Evolutionary conservation across 495 filamentous ascomycete genomes (phyloP), one percentile per base, ranked within the genome.

Genomic region (Hypoxylon lienhwacheense): DNA sequence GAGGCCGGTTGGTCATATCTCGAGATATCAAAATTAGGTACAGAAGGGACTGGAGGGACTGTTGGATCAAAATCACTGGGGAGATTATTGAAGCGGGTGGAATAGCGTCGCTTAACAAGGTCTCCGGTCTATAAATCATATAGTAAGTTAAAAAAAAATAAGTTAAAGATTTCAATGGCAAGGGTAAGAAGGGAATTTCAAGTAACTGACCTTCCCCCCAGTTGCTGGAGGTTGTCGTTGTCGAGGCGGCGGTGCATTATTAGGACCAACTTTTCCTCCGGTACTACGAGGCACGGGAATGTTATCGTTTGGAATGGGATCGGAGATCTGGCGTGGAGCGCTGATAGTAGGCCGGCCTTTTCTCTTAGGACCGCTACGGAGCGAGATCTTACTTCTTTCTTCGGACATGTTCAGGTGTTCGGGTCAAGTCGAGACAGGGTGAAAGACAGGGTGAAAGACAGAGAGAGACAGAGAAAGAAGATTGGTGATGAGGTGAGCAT

Each of bases 51-150:
- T 0, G 89, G 86, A 24, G 78, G 84, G 36, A 73, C 77, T 33
- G 72, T 74, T 48, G 82, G 78, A 47, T 81, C 77, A 59, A 86
- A 88, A 53, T 90, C 86, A 32, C 66, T 62, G 0, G 88, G 87
- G 7, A 85, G 71, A 41, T 86, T 81, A 57, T 88, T 88, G 68
- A 96, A 96, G 41, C 91, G 82, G 21, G 90, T 90, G 12, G 93
- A 97, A 69, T 97, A 97, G 47, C 93, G 78, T 49, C 89, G 78
- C 72, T 97, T 97, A 40, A 99, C 95, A 39, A 97, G 76, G 69
- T 99, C 95, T 15, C 90, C 85, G 2, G 91, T 96, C 73, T 32
- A 42, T 4, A 53, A 11, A 33, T 7, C 5, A 19, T 4, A 35
- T n/a, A n/a, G n/a, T n/a, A n/a, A n/a, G n/a, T n/a, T n/a, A n/a